Base-by-base conservation (phyloP, 208 protist genomes). In the Spongospora subterranea region DNA sequence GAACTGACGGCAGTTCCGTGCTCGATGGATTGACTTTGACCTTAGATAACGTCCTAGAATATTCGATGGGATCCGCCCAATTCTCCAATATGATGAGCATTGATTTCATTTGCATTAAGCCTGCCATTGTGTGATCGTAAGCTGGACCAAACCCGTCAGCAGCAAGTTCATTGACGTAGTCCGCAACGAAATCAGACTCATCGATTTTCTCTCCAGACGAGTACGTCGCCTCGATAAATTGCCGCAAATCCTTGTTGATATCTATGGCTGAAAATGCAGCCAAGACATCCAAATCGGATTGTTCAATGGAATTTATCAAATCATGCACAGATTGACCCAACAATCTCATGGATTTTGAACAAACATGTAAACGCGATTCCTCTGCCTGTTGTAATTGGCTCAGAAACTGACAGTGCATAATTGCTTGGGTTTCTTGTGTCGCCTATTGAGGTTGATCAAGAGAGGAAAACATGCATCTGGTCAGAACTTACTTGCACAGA, bases 321-420 rank as follows among this genome's bases (percentile, higher is more conserved):
- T 82, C 71, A n/a, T n/a, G 71, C 6, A 82, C 40, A 43, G 17
- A 6, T 39, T 82, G n/a, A 20, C 71, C 71, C 13, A 82, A n/a
- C 13, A 17, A 20, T n/a, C 71, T 6, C 17, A 82, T 39, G n/a
- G 71, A 6, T 35, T 43, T 82, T 6, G 71, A 6, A 43, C n/a
- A 45, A 35, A 35, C 6, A 39, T 45, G 40, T n/a, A 82, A 43
- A 43, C 71, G 71, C 6, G 35, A 35, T 82, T 82, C 35, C 40
- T 82, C 71, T 40, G 40, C 40, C 35, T 6, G n/a, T n/a, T 82
- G 71, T n/a, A 82, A 82, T n/a, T 82, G 6, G 6, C 11, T 20
- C 71, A 82, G n/a, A 43, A 82, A 82, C n/a, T 82, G 71, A 43
- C 71, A 82, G 17, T 82, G 71, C 71, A 82, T 82, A 43, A 82